phyloP scores from a whole-genome alignment of 225 moss, liverwort and hornwort genomes.

The Pleurozium schreberi region DNA sequence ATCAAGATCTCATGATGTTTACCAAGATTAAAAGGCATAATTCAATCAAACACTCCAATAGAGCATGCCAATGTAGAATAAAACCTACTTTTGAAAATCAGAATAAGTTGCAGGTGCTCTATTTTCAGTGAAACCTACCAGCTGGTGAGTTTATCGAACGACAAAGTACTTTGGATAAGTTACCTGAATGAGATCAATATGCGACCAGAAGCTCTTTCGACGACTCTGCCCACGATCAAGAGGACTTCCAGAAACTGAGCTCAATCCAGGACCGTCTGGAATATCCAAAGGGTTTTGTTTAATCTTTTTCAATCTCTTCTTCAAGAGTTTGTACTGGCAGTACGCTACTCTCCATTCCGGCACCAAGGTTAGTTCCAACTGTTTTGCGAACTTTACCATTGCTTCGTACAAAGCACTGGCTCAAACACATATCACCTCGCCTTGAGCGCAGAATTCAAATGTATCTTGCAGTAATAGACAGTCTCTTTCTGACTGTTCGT shows the following conservation, averaged over 20 bases:
- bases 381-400: conserved; percentile 88
- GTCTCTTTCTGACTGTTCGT: not conserved
- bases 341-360: conserved; percentile 84
- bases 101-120: not conserved
- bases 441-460: conserved; percentile 1
- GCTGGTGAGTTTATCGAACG: not conserved
- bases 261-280: conserved; percentile 38
- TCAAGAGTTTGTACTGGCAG: conserved; percentile 64
- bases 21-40: not conserved
- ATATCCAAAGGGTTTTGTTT: conserved; percentile 39
- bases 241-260: conserved; percentile 17
- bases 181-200: conserved; percentile 53
- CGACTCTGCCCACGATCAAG: conserved; percentile 26
- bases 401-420: conserved; percentile 5
- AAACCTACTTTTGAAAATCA: not conserved
- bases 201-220: conserved; percentile 49
- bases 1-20: not conserved
- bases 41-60: not conserved
- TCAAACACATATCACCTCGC: conserved; percentile 19
- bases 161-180: not conserved
- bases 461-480: not conserved
- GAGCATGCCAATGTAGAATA: not conserved
- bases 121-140: not conserved
- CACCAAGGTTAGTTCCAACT: conserved; percentile 58
- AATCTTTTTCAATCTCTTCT: conserved; percentile 58